phyloP scores from a whole-genome alignment of 2,329 filamentous ascomycete genomes.

The Phaeoacremonium minimum region DNA sequence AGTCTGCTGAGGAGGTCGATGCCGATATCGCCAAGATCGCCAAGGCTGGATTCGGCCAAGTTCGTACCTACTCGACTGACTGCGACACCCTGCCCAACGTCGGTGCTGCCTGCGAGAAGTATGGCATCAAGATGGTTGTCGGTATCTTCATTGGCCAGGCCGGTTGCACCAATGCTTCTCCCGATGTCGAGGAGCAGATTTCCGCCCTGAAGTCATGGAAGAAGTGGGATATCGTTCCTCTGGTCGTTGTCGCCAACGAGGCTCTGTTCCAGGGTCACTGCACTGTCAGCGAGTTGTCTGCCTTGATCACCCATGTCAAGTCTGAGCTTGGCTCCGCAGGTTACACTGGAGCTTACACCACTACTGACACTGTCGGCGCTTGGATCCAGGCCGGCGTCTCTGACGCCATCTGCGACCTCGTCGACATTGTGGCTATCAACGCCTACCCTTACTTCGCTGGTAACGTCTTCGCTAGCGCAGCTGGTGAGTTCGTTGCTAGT shows the following conservation, averaged over 20 bases:
- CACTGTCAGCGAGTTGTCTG: conserved; percentile 58
- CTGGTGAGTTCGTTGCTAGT: conserved; percentile 70
- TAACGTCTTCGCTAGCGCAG: conserved; percentile 54
- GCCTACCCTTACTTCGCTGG: conserved; percentile 94
- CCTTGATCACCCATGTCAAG: conserved; percentile 67
- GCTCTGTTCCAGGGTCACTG: conserved; percentile 72
- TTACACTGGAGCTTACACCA: conserved; percentile 74
- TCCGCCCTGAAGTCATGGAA: conserved; percentile 67
- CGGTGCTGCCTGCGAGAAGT: conserved; percentile 59
- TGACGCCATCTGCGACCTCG: conserved; percentile 63
- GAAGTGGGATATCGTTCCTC: conserved; percentile 70
- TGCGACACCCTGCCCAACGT: conserved; percentile 77
- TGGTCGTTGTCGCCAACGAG: conserved; percentile 90
- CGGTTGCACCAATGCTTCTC: conserved; percentile 51
- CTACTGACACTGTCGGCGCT: conserved; percentile 78
- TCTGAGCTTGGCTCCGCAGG: conserved; percentile 55
- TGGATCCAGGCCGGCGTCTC: conserved; percentile 62
- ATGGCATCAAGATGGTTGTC: conserved; percentile 75
- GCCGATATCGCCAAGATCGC: conserved; percentile 60
- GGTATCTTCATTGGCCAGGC: conserved; percentile 78
- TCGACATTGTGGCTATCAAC: conserved; percentile 74
- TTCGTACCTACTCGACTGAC: conserved; percentile 91
- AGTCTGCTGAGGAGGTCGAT: conserved; percentile 52
- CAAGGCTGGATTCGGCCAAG: conserved; percentile 59
- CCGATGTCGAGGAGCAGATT: conserved; percentile 69